phyloP scores from a whole-genome alignment of 176 grass and related monocot genomes.

The Oryza longistaminata region DNA sequence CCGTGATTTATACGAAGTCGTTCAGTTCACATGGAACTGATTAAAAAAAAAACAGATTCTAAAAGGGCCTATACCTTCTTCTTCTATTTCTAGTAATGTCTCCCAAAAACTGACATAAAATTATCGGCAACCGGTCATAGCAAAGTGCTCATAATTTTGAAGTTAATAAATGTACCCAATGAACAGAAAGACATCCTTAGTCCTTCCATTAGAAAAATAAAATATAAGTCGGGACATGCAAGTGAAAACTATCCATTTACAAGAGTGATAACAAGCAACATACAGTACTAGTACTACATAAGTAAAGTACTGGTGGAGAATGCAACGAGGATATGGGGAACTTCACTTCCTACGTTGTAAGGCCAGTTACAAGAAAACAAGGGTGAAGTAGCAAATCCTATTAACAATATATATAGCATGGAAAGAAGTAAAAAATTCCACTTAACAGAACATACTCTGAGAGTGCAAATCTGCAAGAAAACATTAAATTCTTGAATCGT shows the following conservation, averaged over 20 bases:
- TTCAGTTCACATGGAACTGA: no score
- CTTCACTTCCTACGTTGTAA: neutral
- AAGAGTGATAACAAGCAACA: neutral
- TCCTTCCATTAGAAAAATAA: neutral
- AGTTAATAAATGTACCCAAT: neutral
- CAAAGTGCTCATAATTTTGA: neutral
- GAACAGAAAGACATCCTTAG: neutral
- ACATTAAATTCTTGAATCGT: neutral
- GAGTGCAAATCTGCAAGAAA: no score
- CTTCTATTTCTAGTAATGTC: no score
- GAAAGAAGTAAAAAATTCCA: no score
- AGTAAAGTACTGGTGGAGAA: neutral
- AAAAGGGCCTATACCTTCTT: no score
- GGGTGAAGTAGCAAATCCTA: no score
- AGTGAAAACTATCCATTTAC: neutral
- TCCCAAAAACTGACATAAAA: neutral
- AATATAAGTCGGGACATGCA: neutral
- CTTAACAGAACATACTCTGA: no score
- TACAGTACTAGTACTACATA: no score
- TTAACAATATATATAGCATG: no score
- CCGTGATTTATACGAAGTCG: no score
- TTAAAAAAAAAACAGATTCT: no score
- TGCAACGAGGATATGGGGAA: neutral
- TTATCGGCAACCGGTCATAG: neutral
- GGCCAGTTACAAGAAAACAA: neutral